Base-by-base conservation (phyloP, 1,284 basidiomycete genomes). In the Moesziomyces sp. region DNA sequence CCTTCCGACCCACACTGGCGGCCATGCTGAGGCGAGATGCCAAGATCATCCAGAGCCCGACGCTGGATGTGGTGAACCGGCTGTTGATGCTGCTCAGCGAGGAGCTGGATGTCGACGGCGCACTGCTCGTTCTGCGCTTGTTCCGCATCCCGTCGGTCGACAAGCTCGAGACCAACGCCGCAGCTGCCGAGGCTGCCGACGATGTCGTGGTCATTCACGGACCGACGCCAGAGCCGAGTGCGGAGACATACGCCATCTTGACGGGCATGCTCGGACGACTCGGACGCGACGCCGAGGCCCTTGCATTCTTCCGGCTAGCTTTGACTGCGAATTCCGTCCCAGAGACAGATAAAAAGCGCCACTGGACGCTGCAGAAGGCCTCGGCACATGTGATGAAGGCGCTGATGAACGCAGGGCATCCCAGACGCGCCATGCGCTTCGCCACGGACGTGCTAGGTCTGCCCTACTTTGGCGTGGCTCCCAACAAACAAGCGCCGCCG, bases 61-160 rank as follows among this genome's bases (percentile, higher is more conserved):
- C 69, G n/a, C 49, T 73, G 13, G 30, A 59, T 1, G 64, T 73
- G 28, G 59, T 73, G 13, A 67, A 73, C 21, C 54, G 42, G 23
- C 51, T 73, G 9, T 18, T 73, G 30, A 16, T 30, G 33, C 18
- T 62, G 42, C 53, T 63, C 4, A 49, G 46, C 7, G 42, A 54
- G 8, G 58, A 62, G 44, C 38, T 59, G 35, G 59, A 73, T 30
- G 59, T 73, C 13, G 56, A 68, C 14, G 58, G 56, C 18, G 58
- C 44, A 5, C n/a, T 66, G 40, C 53, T 56, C 52, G 63, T 66
- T 13, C 28, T 71, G 46, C 62, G 58, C 26, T 62, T 71, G 38
- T 71, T 71, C 21, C 62, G 55, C 19, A 66, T 71, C 9, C 63
- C 58, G 19, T 53, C 51, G 23, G 49, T 62, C n/a, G 11, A 33